These are phyloP conservation scores for Colletotrichum costaricense DNA, from an alignment of 2,329 filamentous ascomycete genomes.

Conservation along the genomic window DNA sequence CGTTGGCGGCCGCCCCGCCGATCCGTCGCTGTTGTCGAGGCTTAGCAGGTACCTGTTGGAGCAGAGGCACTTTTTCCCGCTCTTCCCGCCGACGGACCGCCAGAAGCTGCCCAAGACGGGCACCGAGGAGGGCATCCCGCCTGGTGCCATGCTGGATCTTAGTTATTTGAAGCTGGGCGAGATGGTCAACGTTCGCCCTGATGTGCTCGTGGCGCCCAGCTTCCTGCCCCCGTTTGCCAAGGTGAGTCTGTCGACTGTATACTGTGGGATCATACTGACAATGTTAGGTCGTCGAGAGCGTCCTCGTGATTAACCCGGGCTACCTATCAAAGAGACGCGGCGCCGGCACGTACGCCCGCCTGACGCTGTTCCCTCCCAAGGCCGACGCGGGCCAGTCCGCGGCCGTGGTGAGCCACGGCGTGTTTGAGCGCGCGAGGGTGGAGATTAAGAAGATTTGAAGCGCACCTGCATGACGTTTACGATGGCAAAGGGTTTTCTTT, in stretches of 20 bases:
- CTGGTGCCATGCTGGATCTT: slow-evolving; percentile 84
- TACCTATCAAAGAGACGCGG: slow-evolving; percentile 85
- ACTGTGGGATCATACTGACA: slow-evolving; percentile 11
- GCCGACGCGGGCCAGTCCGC: slow-evolving; percentile 67
- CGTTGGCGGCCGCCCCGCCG: slow-evolving; percentile 65
- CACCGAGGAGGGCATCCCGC: slow-evolving; percentile 67
- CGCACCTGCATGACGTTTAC: neutral
- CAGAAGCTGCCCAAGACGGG: slow-evolving; percentile 74
- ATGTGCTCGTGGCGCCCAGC: slow-evolving; percentile 86
- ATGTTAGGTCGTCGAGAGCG: slow-evolving; percentile 85
- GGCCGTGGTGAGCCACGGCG: slow-evolving; percentile 74
- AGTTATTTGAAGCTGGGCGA: slow-evolving; percentile 90
- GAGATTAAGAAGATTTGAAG: slow-evolving; percentile 82
- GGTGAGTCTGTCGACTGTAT: slow-evolving; percentile 60
- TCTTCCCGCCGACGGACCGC: slow-evolving; percentile 84
- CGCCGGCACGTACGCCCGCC: slow-evolving; percentile 85
- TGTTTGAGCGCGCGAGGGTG: slow-evolving; percentile 86
- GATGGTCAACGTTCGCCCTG: slow-evolving; percentile 87
- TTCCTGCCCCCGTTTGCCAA: slow-evolving; percentile 87
- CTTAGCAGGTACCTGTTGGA: slow-evolving; percentile 83
- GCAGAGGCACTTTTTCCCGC: slow-evolving; percentile 89
- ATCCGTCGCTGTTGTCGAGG: slow-evolving; percentile 75
- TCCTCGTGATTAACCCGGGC: slow-evolving; percentile 91
- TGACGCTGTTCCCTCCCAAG: slow-evolving; percentile 77
- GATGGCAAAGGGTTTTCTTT: slow-evolving; percentile 13